Evolutionary conservation across 2,329 filamentous ascomycete species (phyloP).

Genomic region (Nemania abortiva): DNA sequence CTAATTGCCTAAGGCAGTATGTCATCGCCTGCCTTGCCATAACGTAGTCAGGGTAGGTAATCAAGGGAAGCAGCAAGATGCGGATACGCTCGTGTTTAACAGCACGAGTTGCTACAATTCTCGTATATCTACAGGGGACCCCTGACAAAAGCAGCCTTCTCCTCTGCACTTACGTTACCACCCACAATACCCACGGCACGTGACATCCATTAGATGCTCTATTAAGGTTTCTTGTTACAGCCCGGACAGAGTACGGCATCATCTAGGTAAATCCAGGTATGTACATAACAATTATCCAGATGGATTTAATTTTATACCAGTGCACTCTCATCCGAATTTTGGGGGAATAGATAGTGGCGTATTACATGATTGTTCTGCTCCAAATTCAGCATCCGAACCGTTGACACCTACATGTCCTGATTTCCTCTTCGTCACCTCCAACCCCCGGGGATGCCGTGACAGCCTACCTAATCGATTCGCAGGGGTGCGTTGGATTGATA

Average conservation of each 20-base stretch:
- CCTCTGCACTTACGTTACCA: neutral
- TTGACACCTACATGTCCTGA: constrained; percentile 8
- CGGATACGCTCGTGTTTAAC: constrained; percentile 36
- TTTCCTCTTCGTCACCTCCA: neutral
- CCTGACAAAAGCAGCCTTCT: constrained; percentile 17
- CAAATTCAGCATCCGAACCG: neutral
- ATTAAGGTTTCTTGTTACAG: neutral
- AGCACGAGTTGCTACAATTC: constrained; percentile 11
- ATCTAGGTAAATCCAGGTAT: neutral
- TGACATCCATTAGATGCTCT: neutral
- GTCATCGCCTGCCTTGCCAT: constrained; percentile 8
- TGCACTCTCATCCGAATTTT: neutral
- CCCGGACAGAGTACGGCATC: neutral
- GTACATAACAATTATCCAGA: neutral
- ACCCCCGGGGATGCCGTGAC: neutral
- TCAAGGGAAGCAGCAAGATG: constrained; percentile 21
- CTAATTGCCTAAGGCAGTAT: neutral
- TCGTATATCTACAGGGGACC: constrained; percentile 33
- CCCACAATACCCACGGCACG: neutral
- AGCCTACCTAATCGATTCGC: neutral
- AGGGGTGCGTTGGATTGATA: neutral
- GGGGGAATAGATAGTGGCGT: neutral
- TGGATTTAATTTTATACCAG: neutral
- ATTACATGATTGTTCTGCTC: constrained; percentile 1
- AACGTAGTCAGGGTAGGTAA: neutral